Evolutionary conservation across 1,284 basidiomycete species (phyloP).

Genomic region (Schizopora paradoxa): DNA sequence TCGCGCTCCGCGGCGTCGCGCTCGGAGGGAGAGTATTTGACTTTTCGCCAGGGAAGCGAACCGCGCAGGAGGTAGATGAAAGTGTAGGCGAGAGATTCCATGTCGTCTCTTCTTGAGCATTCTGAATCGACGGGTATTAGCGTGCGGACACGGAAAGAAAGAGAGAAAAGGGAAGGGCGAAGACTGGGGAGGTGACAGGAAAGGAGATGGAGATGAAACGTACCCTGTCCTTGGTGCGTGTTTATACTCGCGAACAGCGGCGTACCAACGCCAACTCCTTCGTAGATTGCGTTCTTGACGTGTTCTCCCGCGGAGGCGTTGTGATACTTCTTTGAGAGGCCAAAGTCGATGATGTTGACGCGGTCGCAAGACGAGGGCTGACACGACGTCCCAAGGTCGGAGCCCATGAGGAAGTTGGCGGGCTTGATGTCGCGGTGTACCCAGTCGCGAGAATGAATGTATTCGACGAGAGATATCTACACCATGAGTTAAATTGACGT

Average conservation of each 20-base stretch:
- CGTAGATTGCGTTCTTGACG: slow-evolving; percentile 48
- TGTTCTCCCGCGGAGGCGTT: slow-evolving; percentile 83
- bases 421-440: slow-evolving; percentile 96
- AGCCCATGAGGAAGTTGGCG: slow-evolving; percentile 87
- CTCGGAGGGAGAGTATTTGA: slow-evolving; percentile 63
- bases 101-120: slow-evolving; percentile 85
- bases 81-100: slow-evolving; percentile 90
- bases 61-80: slow-evolving; percentile 91
- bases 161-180: slow-evolving; percentile 3
- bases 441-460: slow-evolving; percentile 66
- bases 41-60: slow-evolving; percentile 85
- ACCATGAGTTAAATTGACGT: slow-evolving; percentile 13
- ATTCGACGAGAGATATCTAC: slow-evolving; percentile 72
- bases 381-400: slow-evolving; percentile 37
- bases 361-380: slow-evolving; percentile 32
- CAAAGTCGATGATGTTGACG: slow-evolving; percentile 95
- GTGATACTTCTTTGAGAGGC: slow-evolving; percentile 92
- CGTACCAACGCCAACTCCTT: slow-evolving; percentile 86
- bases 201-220: slow-evolving; percentile 27
- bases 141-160: neutral
- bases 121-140: slow-evolving; percentile 50
- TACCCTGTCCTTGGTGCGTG: slow-evolving; percentile 87
- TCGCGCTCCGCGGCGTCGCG: slow-evolving; percentile 34
- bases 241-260: slow-evolving; percentile 94
- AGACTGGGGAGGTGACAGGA: neutral